Base-by-base conservation (phyloP, 2,329 filamentous ascomycete species). In the Penicillium italicum region DNA sequence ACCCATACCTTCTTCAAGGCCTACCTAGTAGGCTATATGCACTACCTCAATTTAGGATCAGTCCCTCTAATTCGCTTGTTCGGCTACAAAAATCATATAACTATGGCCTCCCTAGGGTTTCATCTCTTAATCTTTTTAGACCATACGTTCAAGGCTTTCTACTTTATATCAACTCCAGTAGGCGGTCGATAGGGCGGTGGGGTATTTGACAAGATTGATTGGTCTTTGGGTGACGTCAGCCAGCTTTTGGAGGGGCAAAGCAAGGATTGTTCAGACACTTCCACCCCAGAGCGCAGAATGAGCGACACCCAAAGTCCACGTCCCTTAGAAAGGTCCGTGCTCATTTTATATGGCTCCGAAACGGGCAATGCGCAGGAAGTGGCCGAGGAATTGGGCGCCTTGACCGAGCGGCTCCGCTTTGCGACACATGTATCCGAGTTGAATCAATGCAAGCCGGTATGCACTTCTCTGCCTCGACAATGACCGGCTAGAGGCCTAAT, bases 321-420 rank as follows among this genome's bases (percentile, higher is more conserved):
- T 31, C 51, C 41, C 26, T 50, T 49, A 42, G 65, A 46, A 40
- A 60, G 82, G 63, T 81, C 77, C 40, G 84, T 82, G 49, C 82
- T 96, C 62, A 81, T 99, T 55, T 81, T 96, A 33, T 99, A 96
- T 75, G 94, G 91, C 53, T 95, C 93, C 37, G 94, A 99, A 77
- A 97, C 92, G 22, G 94, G 94, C 54, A 97, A 94, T 69, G 88
- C 91, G 52, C 90, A 96, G 74, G 93, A 97, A 74, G 84, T 93
- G 60, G 93, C 94, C 20, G 86, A 91, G 67, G 91, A 97, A 71
- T 78, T 97, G 59, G 90, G 87, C 37, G 81, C 86, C 38, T 74
- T 90, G 61, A 82, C 85, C 34, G 86, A 93, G 74, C 83, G 93
- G 31, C 77, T 97, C 55, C 90, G 86, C 66, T 97, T 97, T 73